Evolutionary conservation across 176 grass and related monocot species (phyloP).

Genomic region (Tuctoria greenei): DNA sequence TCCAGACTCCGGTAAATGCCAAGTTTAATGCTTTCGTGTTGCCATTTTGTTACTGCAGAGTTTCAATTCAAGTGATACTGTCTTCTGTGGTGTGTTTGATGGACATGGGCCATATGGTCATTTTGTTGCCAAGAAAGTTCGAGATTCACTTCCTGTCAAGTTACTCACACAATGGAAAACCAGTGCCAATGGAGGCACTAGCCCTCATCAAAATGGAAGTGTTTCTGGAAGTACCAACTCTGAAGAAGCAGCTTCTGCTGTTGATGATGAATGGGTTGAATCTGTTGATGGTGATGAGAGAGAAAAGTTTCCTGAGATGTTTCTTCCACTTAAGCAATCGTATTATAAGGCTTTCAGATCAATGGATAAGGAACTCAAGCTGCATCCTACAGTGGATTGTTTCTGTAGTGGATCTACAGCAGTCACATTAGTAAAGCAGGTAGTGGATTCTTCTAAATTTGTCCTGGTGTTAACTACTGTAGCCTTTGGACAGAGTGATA

Average conservation of each 20-base stretch:
- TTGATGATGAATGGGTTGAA: constrained; percentile 80
- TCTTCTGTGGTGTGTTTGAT: constrained; percentile 95
- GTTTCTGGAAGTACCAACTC: constrained; percentile 65
- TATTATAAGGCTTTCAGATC: constrained; percentile 89
- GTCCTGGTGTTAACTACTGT: constrained; percentile 19
- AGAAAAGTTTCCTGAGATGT: constrained; percentile 76
- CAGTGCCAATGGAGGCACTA: constrained; percentile 43
- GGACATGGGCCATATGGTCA: constrained; percentile 95
- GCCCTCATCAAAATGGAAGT: constrained; percentile 63
- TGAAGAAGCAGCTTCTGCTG: constrained; percentile 64
- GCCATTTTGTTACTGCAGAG: constrained; percentile 50
- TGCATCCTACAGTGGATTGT: constrained; percentile 85
- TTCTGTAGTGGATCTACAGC: constrained; percentile 97
- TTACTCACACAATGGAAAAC: constrained; percentile 62
- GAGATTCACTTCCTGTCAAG: constrained; percentile 95
- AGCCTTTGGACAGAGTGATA: constrained; percentile 13
- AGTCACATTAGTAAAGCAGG: constrained; percentile 94
- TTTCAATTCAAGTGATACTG: constrained; percentile 59
- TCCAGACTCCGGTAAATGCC: constrained; percentile 13
- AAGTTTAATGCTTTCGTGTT: neutral
- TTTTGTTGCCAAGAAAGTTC: constrained; percentile 95
- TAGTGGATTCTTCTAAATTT: constrained; percentile 45
- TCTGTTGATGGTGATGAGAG: constrained; percentile 51
- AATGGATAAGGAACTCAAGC: constrained; percentile 95
- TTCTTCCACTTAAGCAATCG: constrained; percentile 85